Conservation (phyloP, 2,329 filamentous ascomycete genomes). For the Paramyrothecium sp. region DNA sequence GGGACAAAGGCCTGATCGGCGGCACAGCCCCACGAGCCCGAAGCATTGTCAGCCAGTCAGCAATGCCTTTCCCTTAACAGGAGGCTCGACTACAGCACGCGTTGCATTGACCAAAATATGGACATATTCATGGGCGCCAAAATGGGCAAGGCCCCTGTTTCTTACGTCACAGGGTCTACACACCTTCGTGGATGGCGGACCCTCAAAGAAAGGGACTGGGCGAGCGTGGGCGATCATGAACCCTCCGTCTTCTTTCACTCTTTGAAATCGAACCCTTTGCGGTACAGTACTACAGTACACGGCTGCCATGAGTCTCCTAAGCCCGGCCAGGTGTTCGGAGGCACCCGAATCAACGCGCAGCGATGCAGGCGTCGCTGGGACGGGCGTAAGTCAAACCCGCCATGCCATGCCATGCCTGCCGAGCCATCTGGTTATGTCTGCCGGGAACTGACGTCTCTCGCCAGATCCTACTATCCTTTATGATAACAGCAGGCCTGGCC, state of each 20-base stretch:
- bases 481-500: conserved; percentile 60
- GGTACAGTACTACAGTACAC: neutral
- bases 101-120: neutral
- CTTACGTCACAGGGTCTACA: neutral
- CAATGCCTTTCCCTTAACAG: neutral
- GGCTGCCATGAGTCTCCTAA: neutral
- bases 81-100: neutral
- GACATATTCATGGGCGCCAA: neutral
- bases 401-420: too few species aligned
- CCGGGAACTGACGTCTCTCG: too few species aligned
- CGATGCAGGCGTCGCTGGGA: conserved; percentile 57
- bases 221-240: too few species aligned
- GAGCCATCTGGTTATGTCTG: too few species aligned
- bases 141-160: neutral
- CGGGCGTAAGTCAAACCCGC: conserved; percentile 42
- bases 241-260: too few species aligned
- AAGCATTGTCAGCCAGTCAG: neutral
- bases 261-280: too few species aligned
- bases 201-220: too few species aligned
- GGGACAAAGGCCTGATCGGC: neutral
- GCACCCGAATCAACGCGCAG: conserved; percentile 43
- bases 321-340: conserved; percentile 35
- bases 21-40: neutral
- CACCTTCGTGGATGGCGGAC: too few species aligned
- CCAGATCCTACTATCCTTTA: conserved; percentile 57